Percentiles rank a stretch among this genome's conserved stretches.
Conservation (phyloP, 331 rosid species). For the Saraca asoca region DNA sequence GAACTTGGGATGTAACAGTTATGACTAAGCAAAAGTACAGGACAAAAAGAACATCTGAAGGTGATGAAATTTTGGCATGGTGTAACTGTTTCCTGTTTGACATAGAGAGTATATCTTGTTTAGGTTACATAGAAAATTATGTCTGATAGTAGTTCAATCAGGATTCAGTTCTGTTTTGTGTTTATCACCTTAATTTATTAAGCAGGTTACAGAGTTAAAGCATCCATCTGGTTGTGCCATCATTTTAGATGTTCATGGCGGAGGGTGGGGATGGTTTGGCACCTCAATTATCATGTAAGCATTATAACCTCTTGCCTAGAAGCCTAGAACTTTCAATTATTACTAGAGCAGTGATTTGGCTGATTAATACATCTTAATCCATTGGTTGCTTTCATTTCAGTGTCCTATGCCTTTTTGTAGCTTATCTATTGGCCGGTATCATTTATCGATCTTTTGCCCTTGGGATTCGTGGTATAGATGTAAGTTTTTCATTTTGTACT, state of each 20-base stretch:
- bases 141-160: too few relatives aligned
- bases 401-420: conserved; percentile 73
- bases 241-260: conserved; percentile 50
- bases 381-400: conserved; percentile 49
- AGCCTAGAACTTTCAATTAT: conserved; percentile 13
- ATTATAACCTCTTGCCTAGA: conserved; percentile 14
- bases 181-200: conserved; percentile 37
- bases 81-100: too few relatives aligned
- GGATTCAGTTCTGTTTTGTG: conserved; percentile 1
- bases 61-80: too few relatives aligned
- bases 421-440: conserved; percentile 66
- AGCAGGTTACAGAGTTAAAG: conserved; percentile 69
- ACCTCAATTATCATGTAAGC: conserved; percentile 59
- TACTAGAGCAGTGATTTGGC: conserved; percentile 6
- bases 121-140: too few relatives aligned
- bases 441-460: conserved; percentile 65
- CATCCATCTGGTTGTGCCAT: conserved; percentile 95
- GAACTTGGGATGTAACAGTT: too few relatives aligned
- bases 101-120: too few relatives aligned
- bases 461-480: conserved; percentile 73
- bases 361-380: conserved; percentile 31
- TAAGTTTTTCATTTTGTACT: conserved; percentile 47
- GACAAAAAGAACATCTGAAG: too few relatives aligned
- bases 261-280: conserved; percentile 85
- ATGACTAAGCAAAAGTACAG: too few relatives aligned